Conservation (phyloP, 2,329 filamentous ascomycete genomes). For the Emergomyces pasteurianus region DNA sequence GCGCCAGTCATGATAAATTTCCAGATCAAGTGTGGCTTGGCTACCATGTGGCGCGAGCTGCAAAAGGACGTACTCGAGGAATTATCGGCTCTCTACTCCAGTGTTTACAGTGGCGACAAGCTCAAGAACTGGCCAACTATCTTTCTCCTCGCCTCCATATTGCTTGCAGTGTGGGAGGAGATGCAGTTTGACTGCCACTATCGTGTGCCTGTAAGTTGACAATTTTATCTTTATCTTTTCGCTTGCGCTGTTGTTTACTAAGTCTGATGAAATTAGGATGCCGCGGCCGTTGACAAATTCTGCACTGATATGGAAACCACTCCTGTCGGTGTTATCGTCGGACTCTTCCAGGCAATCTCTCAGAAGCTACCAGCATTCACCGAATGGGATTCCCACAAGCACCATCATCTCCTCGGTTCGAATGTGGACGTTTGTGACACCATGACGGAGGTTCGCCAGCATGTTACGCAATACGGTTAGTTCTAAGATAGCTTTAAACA, state of each 20-base stretch:
- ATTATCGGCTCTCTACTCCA: conserved; percentile 85
- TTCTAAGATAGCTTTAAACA: conserved; percentile 9
- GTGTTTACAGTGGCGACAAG: conserved; percentile 92
- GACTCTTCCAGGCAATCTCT: conserved; percentile 93
- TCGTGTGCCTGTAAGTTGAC: conserved; percentile 52
- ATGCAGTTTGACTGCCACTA: conserved; percentile 99
- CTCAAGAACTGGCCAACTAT: conserved; percentile 99
- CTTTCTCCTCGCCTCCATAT: conserved; percentile 89
- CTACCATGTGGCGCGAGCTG: conserved; percentile 95
- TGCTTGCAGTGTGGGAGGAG: conserved; percentile 92
- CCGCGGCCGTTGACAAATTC: conserved; percentile 79
- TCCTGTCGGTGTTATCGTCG: conserved; percentile 90
- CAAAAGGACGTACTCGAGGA: conserved; percentile 95
- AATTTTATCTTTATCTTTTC: not conserved
- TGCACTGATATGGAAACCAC: conserved; percentile 94
- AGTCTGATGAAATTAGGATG: conserved; percentile 39
- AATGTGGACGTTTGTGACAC: conserved; percentile 87
- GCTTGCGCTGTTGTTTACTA: not conserved
- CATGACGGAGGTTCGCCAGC: conserved; percentile 87
- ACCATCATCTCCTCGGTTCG: conserved; percentile 81
- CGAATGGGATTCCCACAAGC: conserved; percentile 88
- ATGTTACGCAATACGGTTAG: conserved; percentile 90
- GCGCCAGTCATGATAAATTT: conserved; percentile 99
- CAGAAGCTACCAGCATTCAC: conserved; percentile 87
- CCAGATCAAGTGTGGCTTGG: conserved; percentile 94